These are phyloP conservation scores for Acanthamoeba culbertsoni DNA, from an alignment of 208 protist genomes.

Conservation along the genomic window DNA sequence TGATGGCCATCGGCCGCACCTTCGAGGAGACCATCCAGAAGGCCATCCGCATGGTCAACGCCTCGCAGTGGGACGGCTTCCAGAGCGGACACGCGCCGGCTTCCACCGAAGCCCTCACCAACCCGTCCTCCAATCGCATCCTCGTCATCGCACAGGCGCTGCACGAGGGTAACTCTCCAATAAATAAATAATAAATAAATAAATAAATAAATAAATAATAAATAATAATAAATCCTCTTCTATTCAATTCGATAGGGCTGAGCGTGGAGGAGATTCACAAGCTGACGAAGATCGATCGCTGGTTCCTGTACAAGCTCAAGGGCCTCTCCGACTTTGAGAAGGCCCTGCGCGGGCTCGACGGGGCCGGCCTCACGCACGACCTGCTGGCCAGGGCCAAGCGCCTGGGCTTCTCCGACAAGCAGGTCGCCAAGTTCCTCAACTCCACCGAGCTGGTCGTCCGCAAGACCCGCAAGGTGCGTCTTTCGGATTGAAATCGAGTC, in stretches of 20 bases:
- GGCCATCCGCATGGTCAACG: constrained; percentile 92
- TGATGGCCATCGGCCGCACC: constrained; percentile 97
- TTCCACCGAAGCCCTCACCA: constrained; percentile 73
- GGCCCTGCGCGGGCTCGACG: neutral
- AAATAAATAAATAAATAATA: too few species aligned
- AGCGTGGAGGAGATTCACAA: constrained; percentile 90
- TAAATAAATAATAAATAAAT: too few species aligned
- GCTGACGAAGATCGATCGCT: constrained; percentile 94
- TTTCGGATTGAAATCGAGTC: too few species aligned
- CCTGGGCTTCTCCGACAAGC: constrained; percentile 94
- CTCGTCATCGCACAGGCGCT: constrained; percentile 80
- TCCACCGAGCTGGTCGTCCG: constrained; percentile 70
- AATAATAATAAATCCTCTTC: too few species aligned
- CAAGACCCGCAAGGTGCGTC: constrained; percentile 60
- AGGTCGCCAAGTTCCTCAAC: constrained; percentile 84
- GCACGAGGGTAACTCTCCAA: constrained; percentile 78
- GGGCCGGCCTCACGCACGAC: constrained; percentile 65
- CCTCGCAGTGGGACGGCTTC: constrained; percentile 56
- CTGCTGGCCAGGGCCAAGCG: constrained; percentile 87
- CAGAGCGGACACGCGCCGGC: constrained; percentile 57
- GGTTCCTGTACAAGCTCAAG: constrained; percentile 96
- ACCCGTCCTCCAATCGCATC: constrained; percentile 81
- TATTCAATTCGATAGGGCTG: too few species aligned
- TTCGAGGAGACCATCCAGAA: constrained; percentile 98
- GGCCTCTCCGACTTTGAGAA: constrained; percentile 84